Base-by-base conservation (phyloP, 192 early-diverging fungal species). In the Coemansia sp. region DNA sequence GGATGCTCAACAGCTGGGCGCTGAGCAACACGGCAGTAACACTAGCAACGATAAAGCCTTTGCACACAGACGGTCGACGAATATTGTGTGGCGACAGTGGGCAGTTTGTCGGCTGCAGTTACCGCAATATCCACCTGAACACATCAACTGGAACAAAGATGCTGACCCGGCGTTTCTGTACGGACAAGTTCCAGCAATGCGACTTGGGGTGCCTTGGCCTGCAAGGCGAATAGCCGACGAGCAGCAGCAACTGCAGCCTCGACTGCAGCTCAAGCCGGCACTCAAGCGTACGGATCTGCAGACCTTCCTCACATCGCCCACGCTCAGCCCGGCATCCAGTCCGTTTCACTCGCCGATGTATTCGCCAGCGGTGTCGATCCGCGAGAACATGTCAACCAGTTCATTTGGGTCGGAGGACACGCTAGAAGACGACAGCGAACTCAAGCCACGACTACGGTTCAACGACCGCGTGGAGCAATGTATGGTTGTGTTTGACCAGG, bases 401-500 rank as follows among this genome's bases (percentile, higher is more conserved):
- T 80, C 78, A 31, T 59, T 80, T 47, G 69, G 65, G 14, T 80
- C 78, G 0, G 78, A 80, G 49, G 56, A 34, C 16, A 76, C 79
- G 1, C 64, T 76, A 30, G 73, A 76, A 7, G 68, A 56, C 48
- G 78, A 73, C 31, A 38, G 27, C 21, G 49, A 54, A 22, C 56
- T 71, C 5, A 58, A 64, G 63, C 77, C 82, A 16, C 70, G 77
- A 7, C 48, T 83, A 56, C 70, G 82, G 38, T 83, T 83, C 65
- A 83, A 83, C 58, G 59, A 79, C 60, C 59, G 57, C 18, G 82
- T 83, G 19, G 82, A 83, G 74, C 82, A 83, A 50, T 83, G 82
- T 50, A 80, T 80, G 76, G 77, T 76, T 3, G 70, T 80, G 62
- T 82, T 82, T 55, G 67, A 72, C 28, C 73, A 82, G 56, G 79